These are phyloP conservation scores for Cyberlindnera samutprakarnensis DNA, from an alignment of 805 yeast species.

Conservation along the genomic window DNA sequence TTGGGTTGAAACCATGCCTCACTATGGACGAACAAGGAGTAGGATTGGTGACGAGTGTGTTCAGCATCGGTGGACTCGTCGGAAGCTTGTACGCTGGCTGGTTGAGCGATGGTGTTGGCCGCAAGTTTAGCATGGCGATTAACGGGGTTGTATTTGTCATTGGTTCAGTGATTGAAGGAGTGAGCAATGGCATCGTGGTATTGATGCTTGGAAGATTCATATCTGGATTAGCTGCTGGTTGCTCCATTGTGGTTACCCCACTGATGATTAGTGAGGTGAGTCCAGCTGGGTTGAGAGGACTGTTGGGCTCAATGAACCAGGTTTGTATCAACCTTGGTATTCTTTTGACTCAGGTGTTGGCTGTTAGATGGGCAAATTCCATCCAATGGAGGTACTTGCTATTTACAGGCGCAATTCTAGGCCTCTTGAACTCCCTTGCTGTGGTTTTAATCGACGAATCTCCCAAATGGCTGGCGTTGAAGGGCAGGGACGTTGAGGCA, in stretches of 20 bases:
- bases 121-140: conserved; percentile 43
- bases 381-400: conserved; percentile 69
- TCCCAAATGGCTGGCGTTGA: conserved; percentile 70
- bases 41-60: conserved; percentile 71
- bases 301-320: conserved; percentile 86
- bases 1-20: conserved; percentile 50
- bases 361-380: conserved; percentile 58
- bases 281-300: conserved; percentile 62
- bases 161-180: conserved; percentile 58
- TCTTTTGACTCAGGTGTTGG: conserved; percentile 66
- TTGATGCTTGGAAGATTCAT: conserved; percentile 65
- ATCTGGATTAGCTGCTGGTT: conserved; percentile 84
- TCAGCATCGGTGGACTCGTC: conserved; percentile 76
- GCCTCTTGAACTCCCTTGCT: conserved; percentile 38
- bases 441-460: conserved; percentile 54
- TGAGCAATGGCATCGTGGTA: conserved; percentile 32
- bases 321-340: conserved; percentile 83
- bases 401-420: conserved; percentile 50
- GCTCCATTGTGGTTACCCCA: conserved; percentile 80
- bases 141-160: conserved; percentile 45
- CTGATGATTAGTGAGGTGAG: conserved; percentile 74
- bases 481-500: conserved; percentile 39
- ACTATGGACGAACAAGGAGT: conserved; percentile 47
- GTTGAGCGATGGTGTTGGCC: conserved; percentile 59
- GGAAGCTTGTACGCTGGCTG: conserved; percentile 67